Conservation (phyloP, 1,139 yeast genomes). For the Zygosaccharomyces sapae region DNA sequence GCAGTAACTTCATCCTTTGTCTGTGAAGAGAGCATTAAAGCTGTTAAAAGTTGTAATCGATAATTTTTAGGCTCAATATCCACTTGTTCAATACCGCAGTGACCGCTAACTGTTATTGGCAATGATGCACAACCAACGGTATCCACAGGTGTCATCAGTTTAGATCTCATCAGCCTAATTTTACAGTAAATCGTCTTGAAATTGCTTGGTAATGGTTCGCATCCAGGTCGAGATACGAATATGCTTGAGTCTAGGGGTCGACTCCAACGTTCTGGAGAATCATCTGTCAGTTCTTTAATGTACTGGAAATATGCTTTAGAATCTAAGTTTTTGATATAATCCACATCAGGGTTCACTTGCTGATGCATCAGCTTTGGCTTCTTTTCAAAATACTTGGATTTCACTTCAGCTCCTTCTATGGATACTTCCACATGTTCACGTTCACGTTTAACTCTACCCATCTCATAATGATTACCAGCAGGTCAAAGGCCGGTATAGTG, state of each 20-base stretch:
- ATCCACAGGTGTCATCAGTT: conserved; percentile 76
- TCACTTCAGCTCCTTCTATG: conserved; percentile 11
- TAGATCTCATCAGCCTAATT: conserved; percentile 61
- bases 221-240: conserved; percentile 12
- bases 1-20: conserved; percentile 86
- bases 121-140: conserved; percentile 81
- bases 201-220: conserved; percentile 40
- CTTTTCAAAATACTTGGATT: conserved; percentile 24
- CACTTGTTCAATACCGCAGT: conserved; percentile 24
- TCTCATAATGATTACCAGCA: conserved; percentile 1
- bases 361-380: conserved; percentile 2
- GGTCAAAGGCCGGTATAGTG: not conserved
- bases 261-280: conserved; percentile 25
- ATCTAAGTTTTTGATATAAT: conserved; percentile 28
- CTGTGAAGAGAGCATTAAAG: conserved; percentile 85
- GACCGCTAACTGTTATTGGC: conserved; percentile 46
- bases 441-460: conserved; percentile 11
- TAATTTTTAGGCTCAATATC: conserved; percentile 43
- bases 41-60: conserved; percentile 70
- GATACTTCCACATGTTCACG: conserved; percentile 13
- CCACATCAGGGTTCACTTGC: conserved; percentile 17
- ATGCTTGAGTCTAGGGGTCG: conserved; percentile 18
- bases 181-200: conserved; percentile 57
- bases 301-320: conserved; percentile 29
- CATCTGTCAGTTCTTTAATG: conserved; percentile 26